Base-by-base conservation (phyloP, 1,284 basidiomycete genomes). In the Sutorius eximius region DNA sequence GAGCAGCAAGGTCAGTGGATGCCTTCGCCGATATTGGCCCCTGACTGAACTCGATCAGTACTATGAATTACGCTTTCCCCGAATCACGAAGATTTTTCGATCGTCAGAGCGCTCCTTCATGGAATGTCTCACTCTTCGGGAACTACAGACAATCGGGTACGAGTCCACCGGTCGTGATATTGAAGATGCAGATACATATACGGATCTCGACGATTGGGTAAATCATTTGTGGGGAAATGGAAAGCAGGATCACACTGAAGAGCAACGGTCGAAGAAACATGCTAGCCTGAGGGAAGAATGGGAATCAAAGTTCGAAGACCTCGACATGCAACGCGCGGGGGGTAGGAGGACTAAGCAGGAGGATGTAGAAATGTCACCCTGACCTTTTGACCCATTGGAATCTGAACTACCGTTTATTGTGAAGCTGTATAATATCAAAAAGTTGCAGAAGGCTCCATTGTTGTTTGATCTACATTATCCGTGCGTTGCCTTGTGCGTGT, bases 21-120 rank as follows among this genome's bases (percentile, higher is more conserved):
- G 5, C 36, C 41, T 36, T 13, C 24, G 15, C 29, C 32, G 16
- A 30, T n/a, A 5, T 15, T 6, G 40, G 29, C 29, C 53, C 27
- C 44, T 38, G 15, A 41, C 53, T 52, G n/a, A 56, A 55, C 46
- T 34, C 2, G 3, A 52, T 13, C 61, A 93, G 88, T 77, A 85
- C 58, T 94, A 93, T 64, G 90, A 90, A 63, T 75, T 93, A 4
- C 86, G 93, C 6, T 95, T 90, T 70, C 90, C 93, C 0, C 79
- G 93, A 42, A 76, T 93, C 24, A 75, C 78, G 30, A 93, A 92
- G 65, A 73, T 87, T 4, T 83, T 82, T 64, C 80, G 84, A 7
- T 61, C 71, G 0, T 70, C 63, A 13, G 89, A 91, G 53, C 80
- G 91, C 16, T 67, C 74, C 11, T 91, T 89, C 83, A 72, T 67